These are phyloP conservation scores for Colletotrichum sp. DNA, from an alignment of 2,329 filamentous ascomycete species.

Conservation along the genomic window DNA sequence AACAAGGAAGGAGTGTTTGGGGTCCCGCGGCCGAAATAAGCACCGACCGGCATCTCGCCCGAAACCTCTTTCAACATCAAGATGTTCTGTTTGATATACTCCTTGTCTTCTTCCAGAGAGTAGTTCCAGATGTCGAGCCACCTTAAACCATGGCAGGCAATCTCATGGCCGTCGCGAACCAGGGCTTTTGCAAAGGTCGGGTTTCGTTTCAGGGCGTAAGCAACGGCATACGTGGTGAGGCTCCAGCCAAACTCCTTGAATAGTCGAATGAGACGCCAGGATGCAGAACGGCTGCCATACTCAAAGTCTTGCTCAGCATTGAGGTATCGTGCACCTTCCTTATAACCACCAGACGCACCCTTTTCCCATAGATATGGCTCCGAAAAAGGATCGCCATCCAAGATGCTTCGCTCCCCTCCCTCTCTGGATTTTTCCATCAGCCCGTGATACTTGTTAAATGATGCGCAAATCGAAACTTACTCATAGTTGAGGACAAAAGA, in stretches of 20 bases:
- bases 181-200: conserved; percentile 42
- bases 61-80: conserved; percentile 35
- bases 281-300: conserved; percentile 27
- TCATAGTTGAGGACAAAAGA: not conserved
- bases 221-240: conserved; percentile 46
- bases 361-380: conserved; percentile 30
- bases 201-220: conserved; percentile 43
- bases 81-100: conserved; percentile 42
- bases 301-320: conserved; percentile 30
- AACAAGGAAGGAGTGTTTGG: conserved; percentile 29
- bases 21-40: conserved; percentile 38
- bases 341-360: conserved; percentile 26
- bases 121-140: conserved; percentile 49
- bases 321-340: conserved; percentile 24
- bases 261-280: conserved; percentile 44
- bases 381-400: conserved; percentile 28
- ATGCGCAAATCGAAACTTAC: not conserved
- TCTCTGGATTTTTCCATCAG: conserved; percentile 15
- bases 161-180: conserved; percentile 44
- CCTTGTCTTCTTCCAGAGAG: conserved; percentile 38
- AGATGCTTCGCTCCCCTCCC: conserved; percentile 29
- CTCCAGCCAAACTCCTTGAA: conserved; percentile 46
- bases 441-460: fast-evolving
- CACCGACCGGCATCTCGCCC: conserved; percentile 36
- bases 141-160: conserved; percentile 43